Percentiles rank a stretch among this genome's conserved stretches.
phyloP scores from a whole-genome alignment of 2,329 filamentous ascomycete species.

The Plenodomus biglobosus region DNA sequence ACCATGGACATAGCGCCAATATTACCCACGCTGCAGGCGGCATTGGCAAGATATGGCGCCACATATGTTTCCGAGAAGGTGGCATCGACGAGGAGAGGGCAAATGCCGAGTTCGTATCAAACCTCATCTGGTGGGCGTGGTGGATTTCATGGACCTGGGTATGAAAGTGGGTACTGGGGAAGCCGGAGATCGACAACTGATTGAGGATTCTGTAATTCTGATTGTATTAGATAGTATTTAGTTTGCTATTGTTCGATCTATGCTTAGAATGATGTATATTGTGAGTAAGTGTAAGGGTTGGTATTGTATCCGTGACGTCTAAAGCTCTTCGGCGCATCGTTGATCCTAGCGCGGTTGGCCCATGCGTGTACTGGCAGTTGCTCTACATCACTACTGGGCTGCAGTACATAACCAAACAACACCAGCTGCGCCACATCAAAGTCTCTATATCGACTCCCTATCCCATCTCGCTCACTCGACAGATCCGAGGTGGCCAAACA shows the following conservation, averaged over 20 bases:
- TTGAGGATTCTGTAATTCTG: too few species aligned
- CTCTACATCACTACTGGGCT: conserved; percentile 20
- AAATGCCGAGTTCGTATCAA: not conserved
- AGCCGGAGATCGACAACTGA: too few species aligned
- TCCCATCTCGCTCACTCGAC: not conserved
- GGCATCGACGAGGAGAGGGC: not conserved
- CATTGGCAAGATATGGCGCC: conserved; percentile 3
- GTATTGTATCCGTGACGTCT: too few species aligned
- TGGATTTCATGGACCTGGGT: not conserved
- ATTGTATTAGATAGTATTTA: too few species aligned
- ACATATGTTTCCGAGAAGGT: conserved; percentile 2
- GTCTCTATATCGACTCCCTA: not conserved
- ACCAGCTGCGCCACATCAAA: conserved; percentile 6
- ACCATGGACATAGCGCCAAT: not conserved
- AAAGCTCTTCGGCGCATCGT: conserved; percentile 16
- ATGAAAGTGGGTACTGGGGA: too few species aligned
- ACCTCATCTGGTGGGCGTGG: not conserved
- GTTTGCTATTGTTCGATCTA: too few species aligned
- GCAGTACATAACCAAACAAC: conserved; percentile 21
- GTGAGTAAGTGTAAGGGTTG: too few species aligned
- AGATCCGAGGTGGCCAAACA: not conserved
- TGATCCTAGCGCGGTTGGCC: conserved; percentile 13
- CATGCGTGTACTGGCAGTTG: conserved; percentile 12
- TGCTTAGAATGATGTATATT: not conserved
- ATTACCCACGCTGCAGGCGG: conserved; percentile 1